Evolutionary conservation across 306 rosid genomes (phyloP).

Genomic region (Delonix regia): DNA sequence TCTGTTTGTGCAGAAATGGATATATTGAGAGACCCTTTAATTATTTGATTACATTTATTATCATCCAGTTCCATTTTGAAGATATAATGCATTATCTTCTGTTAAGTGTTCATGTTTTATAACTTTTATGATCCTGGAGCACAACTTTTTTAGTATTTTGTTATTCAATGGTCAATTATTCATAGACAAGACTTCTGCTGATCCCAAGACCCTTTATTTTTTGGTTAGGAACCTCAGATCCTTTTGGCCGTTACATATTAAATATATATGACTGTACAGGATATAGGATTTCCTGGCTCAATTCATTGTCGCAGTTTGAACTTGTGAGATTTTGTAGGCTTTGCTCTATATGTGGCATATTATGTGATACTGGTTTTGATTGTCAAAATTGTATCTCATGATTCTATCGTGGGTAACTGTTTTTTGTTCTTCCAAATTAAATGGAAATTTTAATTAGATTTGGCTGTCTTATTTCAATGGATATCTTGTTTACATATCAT

Average conservation of each 20-base stretch:
- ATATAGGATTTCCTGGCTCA: background rate
- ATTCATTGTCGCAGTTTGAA: slow-evolving; percentile 1
- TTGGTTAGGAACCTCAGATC: background rate
- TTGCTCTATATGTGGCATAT: slow-evolving; percentile 15
- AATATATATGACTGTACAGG: slow-evolving; percentile 12
- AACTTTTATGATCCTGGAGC: slow-evolving; percentile 15
- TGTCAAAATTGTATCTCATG: slow-evolving; percentile 15
- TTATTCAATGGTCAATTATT: slow-evolving; percentile 10
- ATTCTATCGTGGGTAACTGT: background rate
- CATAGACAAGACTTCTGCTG: slow-evolving; percentile 3
- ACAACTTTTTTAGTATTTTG: slow-evolving; percentile 1
- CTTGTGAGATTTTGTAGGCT: slow-evolving; percentile 19
- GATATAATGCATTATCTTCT: slow-evolving; percentile 19
- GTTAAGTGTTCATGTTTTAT: slow-evolving; percentile 3
- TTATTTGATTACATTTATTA: background rate
- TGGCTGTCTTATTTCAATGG: slow-evolving; percentile 25
- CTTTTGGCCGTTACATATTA: slow-evolving; percentile 26
- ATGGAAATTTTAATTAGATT: slow-evolving; percentile 4
- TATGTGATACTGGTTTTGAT: slow-evolving; percentile 14
- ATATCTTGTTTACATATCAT: slow-evolving; percentile 12
- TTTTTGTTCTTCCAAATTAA: background rate
- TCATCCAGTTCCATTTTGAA: slow-evolving; percentile 1
- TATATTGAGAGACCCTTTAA: slow-evolving; percentile 3
- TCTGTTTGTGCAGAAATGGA: slow-evolving; percentile 5
- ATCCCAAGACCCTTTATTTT: background rate